These are phyloP conservation scores for Microbotryum silenes-acaulis DNA, from an alignment of 1,284 basidiomycete genomes.

Conservation along the genomic window DNA sequence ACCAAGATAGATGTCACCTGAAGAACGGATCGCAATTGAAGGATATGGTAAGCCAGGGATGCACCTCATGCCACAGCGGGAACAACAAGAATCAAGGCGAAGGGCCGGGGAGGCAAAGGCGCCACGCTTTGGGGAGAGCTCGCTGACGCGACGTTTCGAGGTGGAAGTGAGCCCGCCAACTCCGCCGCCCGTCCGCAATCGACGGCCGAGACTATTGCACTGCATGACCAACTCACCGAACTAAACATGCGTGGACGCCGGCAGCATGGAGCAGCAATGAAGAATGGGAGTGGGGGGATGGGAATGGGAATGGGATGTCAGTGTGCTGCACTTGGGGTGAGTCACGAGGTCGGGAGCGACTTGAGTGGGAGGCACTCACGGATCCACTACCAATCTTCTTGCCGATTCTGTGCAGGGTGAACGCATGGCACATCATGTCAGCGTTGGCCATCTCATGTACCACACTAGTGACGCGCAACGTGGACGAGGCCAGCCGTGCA, in stretches of 20 bases:
- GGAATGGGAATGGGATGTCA: too few species aligned
- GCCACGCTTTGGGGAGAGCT: not conserved
- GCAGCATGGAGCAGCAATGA: not conserved
- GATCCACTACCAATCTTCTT: slow-evolving; percentile 99
- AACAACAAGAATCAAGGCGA: not conserved
- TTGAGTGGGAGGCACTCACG: slow-evolving; percentile 60
- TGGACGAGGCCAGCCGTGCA: too few species aligned
- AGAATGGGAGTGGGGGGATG: not conserved
- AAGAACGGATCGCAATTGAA: slow-evolving; percentile 6
- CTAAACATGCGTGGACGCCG: too few species aligned
- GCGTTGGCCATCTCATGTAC: too few species aligned
- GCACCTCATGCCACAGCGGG: not conserved
- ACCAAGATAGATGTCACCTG: slow-evolving; percentile 97
- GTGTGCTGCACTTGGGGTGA: not conserved
- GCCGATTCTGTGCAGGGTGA: slow-evolving; percentile 61
- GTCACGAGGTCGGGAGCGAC: not conserved
- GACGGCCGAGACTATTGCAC: too few species aligned
- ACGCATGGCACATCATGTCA: too few species aligned
- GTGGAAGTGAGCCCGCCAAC: too few species aligned
- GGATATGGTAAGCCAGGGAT: not conserved
- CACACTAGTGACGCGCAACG: too few species aligned
- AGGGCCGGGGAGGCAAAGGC: too few species aligned
- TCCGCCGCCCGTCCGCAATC: too few species aligned
- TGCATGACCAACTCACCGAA: too few species aligned
- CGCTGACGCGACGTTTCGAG: too few species aligned